Conservation (phyloP, 2,329 filamentous ascomycete genomes). For the Stagonosporopsis tanaceti region DNA sequence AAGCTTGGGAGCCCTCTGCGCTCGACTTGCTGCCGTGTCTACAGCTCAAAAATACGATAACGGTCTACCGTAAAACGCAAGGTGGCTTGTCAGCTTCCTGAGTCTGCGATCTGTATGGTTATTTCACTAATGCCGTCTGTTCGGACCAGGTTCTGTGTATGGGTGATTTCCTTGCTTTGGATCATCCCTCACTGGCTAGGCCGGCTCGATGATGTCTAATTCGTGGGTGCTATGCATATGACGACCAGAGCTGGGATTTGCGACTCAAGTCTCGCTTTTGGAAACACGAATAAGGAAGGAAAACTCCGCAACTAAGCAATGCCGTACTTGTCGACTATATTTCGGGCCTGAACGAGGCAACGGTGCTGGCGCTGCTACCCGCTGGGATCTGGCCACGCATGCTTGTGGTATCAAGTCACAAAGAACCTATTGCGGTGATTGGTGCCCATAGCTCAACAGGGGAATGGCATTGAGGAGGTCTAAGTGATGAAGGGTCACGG, state of each 20-base stretch:
- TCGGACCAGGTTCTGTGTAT: slow-evolving; percentile 18
- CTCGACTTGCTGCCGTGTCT: background rate
- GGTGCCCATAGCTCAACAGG: no score
- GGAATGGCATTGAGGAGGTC: no score
- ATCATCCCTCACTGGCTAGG: background rate
- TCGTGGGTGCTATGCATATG: background rate
- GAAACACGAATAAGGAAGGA: background rate
- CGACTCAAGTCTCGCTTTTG: no score
- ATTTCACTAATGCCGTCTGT: slow-evolving; percentile 12
- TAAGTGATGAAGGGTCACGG: no score
- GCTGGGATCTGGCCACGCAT: background rate
- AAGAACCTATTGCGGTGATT: background rate
- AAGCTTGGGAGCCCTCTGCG: background rate
- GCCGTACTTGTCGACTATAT: no score
- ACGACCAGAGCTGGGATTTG: no score
- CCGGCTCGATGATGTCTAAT: background rate
- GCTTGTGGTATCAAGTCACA: background rate
- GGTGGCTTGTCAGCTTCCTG: slow-evolving; percentile 3
- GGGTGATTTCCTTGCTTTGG: slow-evolving; percentile 3
- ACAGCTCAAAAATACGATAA: background rate
- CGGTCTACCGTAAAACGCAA: background rate
- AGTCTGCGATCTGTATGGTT: slow-evolving; percentile 2
- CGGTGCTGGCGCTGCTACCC: background rate
- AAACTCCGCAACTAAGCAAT: background rate
- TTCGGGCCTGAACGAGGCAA: background rate